A percentile compares a stretch with the other conserved stretches of the same genome.
Conservation (phyloP, 306 rosid species). For the Citrullus mucosospermus region DNA sequence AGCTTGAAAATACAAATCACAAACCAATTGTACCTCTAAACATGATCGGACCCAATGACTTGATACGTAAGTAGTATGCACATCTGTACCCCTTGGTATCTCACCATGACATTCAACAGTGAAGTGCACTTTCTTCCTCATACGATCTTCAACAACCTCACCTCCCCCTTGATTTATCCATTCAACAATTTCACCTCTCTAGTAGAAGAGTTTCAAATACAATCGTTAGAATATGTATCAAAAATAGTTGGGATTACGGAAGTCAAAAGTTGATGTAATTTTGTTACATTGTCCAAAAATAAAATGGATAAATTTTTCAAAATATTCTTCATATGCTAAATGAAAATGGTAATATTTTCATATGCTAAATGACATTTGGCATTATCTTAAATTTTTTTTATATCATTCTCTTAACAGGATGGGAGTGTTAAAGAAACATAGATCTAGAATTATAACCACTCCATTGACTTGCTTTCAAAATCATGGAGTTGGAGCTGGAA, state of each 20-base stretch:
- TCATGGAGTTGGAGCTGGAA: constrained; percentile 1
- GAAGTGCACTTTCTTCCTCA: constrained; percentile 39
- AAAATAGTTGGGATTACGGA: too few species aligned
- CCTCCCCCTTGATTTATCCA: constrained; percentile 92
- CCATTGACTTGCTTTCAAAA: neutral
- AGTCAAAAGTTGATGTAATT: too few species aligned
- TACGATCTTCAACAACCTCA: constrained; percentile 34
- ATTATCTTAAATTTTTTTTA: neutral
- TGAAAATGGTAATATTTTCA: neutral
- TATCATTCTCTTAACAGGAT: neutral
- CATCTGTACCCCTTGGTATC: constrained; percentile 19
- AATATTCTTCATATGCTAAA: neutral
- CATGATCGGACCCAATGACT: constrained; percentile 92
- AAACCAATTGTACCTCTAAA: constrained; percentile 54
- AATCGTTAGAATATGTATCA: neutral
- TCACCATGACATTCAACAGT: constrained; percentile 72
- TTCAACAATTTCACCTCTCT: constrained; percentile 76
- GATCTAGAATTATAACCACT: neutral
- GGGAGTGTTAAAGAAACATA: neutral
- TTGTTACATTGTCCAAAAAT: neutral
- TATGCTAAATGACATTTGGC: neutral
- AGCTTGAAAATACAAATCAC: constrained; percentile 6
- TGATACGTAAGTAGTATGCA: constrained; percentile 38
- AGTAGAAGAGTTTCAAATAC: constrained; percentile 5
- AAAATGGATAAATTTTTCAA: neutral